Conservation (phyloP, 2,329 filamentous ascomycete species). For the Epichloe typhina region DNA sequence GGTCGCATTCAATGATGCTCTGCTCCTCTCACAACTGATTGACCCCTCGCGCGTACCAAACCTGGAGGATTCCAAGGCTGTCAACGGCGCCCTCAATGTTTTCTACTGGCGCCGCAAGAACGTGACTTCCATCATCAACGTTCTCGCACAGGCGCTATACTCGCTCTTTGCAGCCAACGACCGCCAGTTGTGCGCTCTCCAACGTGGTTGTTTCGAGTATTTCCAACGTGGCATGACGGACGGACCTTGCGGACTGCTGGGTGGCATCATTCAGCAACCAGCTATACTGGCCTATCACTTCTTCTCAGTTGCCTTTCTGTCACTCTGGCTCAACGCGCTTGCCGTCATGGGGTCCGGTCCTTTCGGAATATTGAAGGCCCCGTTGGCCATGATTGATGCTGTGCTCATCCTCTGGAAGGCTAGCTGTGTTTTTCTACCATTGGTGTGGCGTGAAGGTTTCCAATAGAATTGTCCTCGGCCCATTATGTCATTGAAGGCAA, state of each 20-base stretch:
- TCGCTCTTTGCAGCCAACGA: constrained; percentile 79
- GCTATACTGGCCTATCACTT: constrained; percentile 80
- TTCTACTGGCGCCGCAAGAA: constrained; percentile 86
- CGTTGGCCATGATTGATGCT: constrained; percentile 51
- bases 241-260: constrained; percentile 70
- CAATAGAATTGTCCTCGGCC: constrained; percentile 9
- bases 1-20: constrained; percentile 85
- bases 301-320: constrained; percentile 81
- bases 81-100: constrained; percentile 53
- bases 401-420: constrained; percentile 67
- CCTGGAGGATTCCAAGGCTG: constrained; percentile 51
- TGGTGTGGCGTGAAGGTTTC: constrained; percentile 54
- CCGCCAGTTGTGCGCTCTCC: constrained; percentile 62
- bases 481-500: background rate
- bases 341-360: constrained; percentile 22
- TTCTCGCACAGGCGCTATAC: constrained; percentile 92
- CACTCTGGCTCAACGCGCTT: constrained; percentile 53
- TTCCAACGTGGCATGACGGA: constrained; percentile 67
- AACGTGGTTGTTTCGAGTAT: constrained; percentile 85
- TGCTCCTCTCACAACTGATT: constrained; percentile 63
- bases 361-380: constrained; percentile 31
- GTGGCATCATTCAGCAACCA: constrained; percentile 67
- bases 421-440: constrained; percentile 69
- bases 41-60: constrained; percentile 53
- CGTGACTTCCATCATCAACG: constrained; percentile 82